A percentile compares a stretch with the other conserved stretches of the same genome.
Conservation (phyloP, 495 filamentous ascomycete species). For the Tuber magnatum region DNA sequence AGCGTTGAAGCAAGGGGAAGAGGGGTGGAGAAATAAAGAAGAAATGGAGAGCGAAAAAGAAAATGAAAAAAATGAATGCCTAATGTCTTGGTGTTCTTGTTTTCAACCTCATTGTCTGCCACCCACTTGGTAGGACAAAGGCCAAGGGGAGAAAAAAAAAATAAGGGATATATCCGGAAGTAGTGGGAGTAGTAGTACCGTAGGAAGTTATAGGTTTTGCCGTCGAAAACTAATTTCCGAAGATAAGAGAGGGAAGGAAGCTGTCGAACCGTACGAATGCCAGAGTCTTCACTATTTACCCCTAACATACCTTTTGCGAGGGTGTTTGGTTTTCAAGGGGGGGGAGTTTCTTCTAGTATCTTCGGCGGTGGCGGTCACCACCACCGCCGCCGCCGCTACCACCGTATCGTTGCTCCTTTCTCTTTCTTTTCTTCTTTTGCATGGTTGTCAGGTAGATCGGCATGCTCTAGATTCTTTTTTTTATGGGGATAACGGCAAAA, state of each 20-base stretch:
- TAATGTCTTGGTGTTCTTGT: neutral
- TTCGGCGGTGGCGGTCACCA: constrained; percentile 39
- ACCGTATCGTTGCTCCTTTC: constrained; percentile 36
- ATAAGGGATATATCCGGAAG: neutral
- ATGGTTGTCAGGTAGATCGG: neutral
- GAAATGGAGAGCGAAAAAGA: neutral
- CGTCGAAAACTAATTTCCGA: neutral
- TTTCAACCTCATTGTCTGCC: constrained; percentile 1
- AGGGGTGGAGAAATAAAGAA: neutral
- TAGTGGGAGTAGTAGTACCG: neutral
- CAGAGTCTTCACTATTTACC: constrained; percentile 1
- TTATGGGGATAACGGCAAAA: neutral
- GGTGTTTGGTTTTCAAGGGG: constrained; percentile 1
- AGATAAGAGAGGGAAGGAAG: neutral
- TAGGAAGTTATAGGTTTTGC: neutral
- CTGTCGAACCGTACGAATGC: neutral
- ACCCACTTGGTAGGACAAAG: neutral
- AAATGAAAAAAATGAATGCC: neutral
- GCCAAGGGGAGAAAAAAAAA: neutral
- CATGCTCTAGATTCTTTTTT: neutral
- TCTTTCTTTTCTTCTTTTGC: neutral
- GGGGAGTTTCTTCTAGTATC: constrained; percentile 33
- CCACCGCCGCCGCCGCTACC: constrained; percentile 6
- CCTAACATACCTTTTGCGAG: constrained; percentile 2
- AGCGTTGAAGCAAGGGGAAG: neutral